Conservation (phyloP, 2,329 filamentous ascomycete genomes). For the Colletotrichum navitas region DNA sequence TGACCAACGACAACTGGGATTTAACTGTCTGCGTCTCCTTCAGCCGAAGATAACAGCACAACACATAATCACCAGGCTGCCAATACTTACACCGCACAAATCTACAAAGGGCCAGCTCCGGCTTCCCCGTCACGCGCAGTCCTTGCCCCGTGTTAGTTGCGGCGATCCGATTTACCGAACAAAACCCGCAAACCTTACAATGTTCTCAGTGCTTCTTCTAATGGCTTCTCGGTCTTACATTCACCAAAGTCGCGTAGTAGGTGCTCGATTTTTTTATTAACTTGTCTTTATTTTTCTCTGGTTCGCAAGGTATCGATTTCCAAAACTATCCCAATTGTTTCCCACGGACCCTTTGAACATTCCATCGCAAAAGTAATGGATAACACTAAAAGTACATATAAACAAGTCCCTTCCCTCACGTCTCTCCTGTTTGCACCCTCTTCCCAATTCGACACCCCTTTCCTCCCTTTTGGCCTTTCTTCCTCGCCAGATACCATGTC, state of each 20-base stretch:
- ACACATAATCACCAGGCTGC: background rate
- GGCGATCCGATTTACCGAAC: too few species aligned
- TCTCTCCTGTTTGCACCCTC: background rate
- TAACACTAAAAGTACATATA: conserved; percentile 41
- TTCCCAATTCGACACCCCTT: background rate
- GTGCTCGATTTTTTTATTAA: background rate
- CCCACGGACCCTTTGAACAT: conserved; percentile 4
- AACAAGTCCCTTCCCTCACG: conserved; percentile 10
- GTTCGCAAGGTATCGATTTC: conserved; percentile 31
- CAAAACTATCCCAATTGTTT: conserved; percentile 27
- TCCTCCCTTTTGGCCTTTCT: background rate
- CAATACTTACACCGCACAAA: background rate
- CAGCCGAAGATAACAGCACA: background rate
- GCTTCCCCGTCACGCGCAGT: background rate
- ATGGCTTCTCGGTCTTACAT: background rate
- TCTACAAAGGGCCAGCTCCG: background rate
- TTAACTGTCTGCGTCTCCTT: background rate
- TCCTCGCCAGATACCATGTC: background rate
- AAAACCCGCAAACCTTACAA: background rate
- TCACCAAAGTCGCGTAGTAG: background rate
- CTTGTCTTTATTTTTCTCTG: background rate
- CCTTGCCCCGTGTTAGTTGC: background rate
- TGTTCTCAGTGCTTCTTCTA: too few species aligned
- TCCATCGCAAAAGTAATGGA: conserved; percentile 16
- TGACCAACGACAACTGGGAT: background rate